Percentiles rank a stretch among this genome's conserved stretches.
Conservation (phyloP, 139 green algal genomes). For the Microglena sp. region DNA sequence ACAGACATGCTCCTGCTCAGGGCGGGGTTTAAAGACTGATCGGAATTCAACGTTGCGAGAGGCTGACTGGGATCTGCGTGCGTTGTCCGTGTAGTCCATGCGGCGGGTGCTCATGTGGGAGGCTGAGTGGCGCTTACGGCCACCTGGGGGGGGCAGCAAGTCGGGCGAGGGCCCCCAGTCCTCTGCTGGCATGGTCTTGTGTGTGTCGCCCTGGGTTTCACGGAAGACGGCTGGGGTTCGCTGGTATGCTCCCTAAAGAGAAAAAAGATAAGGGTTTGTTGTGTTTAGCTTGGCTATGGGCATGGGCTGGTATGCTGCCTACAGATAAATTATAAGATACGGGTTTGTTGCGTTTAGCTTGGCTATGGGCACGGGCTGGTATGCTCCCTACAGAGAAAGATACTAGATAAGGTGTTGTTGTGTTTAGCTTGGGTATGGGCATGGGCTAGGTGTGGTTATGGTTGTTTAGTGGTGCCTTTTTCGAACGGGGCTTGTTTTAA, state of each 20-base stretch:
- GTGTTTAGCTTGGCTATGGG: neutral
- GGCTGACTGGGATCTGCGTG: no score
- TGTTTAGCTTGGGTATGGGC: neutral
- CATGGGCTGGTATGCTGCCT: neutral
- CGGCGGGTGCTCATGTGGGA: neutral
- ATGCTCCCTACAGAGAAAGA: neutral
- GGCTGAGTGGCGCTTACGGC: neutral
- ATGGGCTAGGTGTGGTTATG: no score
- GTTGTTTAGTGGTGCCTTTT: no score
- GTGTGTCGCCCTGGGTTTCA: slow-evolving; percentile 14
- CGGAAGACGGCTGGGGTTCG: slow-evolving; percentile 11
- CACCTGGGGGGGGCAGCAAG: neutral
- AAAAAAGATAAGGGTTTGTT: neutral
- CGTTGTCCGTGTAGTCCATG: neutral
- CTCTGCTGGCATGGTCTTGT: slow-evolving; percentile 10
- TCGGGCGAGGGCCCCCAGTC: slow-evolving; percentile 6
- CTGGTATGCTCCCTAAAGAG: slow-evolving; percentile 3
- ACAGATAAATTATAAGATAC: neutral
- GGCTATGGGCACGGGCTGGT: neutral
- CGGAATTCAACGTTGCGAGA: no score
- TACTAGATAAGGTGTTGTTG: neutral
- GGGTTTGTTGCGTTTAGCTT: neutral
- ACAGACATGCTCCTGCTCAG: slow-evolving; percentile 12
- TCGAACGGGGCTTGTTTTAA: no score
- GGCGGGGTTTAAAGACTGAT: slow-evolving; percentile 14